These are phyloP conservation scores for Alternaria brassicae DNA, from an alignment of 2,329 filamentous ascomycete genomes.

Conservation along the genomic window DNA sequence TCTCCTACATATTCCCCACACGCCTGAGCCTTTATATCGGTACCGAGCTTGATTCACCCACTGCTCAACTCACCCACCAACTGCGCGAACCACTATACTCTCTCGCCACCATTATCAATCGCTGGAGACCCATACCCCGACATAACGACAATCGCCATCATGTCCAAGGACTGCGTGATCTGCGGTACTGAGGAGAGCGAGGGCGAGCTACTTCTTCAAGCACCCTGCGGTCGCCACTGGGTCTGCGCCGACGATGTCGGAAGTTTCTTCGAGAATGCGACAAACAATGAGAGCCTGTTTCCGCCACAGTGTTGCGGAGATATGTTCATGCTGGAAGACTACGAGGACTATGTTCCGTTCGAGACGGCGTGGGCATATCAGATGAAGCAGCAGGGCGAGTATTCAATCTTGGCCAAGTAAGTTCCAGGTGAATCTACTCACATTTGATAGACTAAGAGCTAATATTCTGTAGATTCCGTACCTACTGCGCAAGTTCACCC, in stretches of 20 bases:
- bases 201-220: slow-evolving; percentile 22
- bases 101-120: neutral
- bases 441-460: neutral
- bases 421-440: neutral
- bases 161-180: slow-evolving; percentile 29
- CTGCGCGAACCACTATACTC: neutral
- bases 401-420: slow-evolving; percentile 37
- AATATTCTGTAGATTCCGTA: slow-evolving; percentile 29
- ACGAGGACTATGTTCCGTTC: slow-evolving; percentile 27
- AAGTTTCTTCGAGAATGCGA: slow-evolving; percentile 35
- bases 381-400: slow-evolving; percentile 39
- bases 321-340: slow-evolving; percentile 33
- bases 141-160: neutral
- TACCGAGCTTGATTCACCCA: neutral
- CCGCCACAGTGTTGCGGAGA: slow-evolving; percentile 40
- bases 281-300: slow-evolving; percentile 36
- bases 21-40: neutral
- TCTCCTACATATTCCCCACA: neutral
- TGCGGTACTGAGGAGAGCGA: slow-evolving; percentile 32
- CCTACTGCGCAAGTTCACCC: slow-evolving; percentile 33
- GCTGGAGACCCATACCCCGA: neutral
- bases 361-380: slow-evolving; percentile 30
- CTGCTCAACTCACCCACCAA: neutral
- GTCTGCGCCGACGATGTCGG: slow-evolving; percentile 34
- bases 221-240: slow-evolving; percentile 35